Conservation (phyloP, 306 rosid genomes). For the Fagus crenata region DNA sequence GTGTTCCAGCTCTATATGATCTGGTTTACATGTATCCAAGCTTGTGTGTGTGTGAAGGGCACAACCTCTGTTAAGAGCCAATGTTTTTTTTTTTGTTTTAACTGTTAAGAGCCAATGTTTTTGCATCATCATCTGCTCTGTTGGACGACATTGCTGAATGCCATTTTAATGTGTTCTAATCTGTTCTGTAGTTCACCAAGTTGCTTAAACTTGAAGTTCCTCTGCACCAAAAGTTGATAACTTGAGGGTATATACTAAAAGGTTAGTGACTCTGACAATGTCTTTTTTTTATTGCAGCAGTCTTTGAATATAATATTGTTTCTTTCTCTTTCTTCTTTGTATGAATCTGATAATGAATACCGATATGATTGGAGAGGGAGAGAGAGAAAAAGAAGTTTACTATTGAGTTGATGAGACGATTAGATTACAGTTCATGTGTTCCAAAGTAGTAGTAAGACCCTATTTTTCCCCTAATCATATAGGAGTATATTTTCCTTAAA, state of each 20-base stretch:
- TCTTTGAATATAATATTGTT: neutral
- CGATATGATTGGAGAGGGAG: neutral
- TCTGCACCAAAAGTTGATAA: constrained; percentile 48
- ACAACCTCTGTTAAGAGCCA: neutral
- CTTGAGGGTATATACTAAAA: constrained; percentile 31
- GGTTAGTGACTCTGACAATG: constrained; percentile 28
- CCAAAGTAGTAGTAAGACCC: neutral
- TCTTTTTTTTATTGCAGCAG: neutral
- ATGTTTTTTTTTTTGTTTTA: constrained; percentile 17
- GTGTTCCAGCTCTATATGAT: neutral
- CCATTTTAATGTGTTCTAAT: constrained; percentile 24
- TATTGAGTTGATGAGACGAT: neutral
- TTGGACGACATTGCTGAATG: constrained; percentile 4
- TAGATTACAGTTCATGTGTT: neutral
- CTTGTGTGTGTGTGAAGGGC: neutral
- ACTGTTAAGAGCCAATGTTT: constrained; percentile 20
- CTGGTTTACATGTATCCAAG: neutral
- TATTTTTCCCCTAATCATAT: neutral
- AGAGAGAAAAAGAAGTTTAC: neutral
- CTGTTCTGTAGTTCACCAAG: constrained; percentile 67
- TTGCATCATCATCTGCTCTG: neutral
- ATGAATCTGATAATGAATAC: too few relatives aligned
- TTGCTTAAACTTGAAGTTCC: constrained; percentile 72
- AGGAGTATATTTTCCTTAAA: neutral
- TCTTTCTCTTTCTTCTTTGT: neutral